phyloP scores from a whole-genome alignment of 164 flowering plant species.

The Litsea cubeba region DNA sequence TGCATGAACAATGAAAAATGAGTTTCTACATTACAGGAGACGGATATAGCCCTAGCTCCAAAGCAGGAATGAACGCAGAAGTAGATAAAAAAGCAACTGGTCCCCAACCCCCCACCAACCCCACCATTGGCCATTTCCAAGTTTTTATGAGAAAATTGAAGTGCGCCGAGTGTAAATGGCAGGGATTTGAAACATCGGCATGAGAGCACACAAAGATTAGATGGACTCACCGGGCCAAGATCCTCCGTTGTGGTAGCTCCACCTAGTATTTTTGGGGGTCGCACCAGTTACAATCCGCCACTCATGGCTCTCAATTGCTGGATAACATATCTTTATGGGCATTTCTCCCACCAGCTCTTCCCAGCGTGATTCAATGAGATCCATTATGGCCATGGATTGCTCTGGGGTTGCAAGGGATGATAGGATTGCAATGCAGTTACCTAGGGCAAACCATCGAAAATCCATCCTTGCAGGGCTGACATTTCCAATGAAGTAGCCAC shows the following conservation, averaged over 20 bases:
- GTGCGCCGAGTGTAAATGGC: background rate
- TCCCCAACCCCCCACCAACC: too few relatives aligned
- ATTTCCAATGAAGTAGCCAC: constrained; percentile 37
- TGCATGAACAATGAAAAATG: too few relatives aligned
- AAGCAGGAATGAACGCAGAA: too few relatives aligned
- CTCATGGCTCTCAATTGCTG: constrained; percentile 35
- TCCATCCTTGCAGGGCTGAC: constrained; percentile 43
- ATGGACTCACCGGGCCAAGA: constrained; percentile 34
- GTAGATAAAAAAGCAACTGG: too few relatives aligned
- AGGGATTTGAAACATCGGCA: background rate
- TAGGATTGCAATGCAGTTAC: constrained; percentile 34
- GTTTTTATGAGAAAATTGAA: background rate
- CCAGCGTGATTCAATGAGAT: constrained; percentile 34
- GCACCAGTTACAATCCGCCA: constrained; percentile 35
- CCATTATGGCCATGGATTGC: constrained; percentile 37
- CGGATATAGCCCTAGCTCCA: too few relatives aligned
- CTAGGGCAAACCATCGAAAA: constrained; percentile 34
- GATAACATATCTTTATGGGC: constrained; percentile 30
- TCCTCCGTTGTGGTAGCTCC: constrained; percentile 42
- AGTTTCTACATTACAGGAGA: too few relatives aligned
- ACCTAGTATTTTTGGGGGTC: constrained; percentile 38
- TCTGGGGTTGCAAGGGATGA: constrained; percentile 38
- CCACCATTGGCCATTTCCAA: too few relatives aligned
- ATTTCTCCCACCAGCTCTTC: constrained; percentile 37
- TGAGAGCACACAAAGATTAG: constrained; percentile 4